A percentile compares a stretch with the other conserved stretches of the same genome.
Evolutionary conservation across 805 yeast species (phyloP).

Genomic region (Yamadazyma phyllophila): DNA sequence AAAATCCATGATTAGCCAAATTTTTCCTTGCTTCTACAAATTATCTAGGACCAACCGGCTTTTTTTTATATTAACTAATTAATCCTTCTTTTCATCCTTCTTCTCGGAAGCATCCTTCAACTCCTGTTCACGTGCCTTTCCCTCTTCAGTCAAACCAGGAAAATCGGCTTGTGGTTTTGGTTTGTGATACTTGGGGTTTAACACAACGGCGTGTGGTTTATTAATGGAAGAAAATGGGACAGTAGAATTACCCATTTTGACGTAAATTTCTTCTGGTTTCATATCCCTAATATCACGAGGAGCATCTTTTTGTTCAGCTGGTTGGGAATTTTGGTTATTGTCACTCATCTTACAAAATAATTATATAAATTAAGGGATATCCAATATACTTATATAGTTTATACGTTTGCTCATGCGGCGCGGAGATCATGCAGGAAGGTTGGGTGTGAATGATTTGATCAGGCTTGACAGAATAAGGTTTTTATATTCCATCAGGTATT

Average conservation of each 20-base stretch:
- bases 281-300: conserved; percentile 3
- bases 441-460: neutral
- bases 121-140: conserved; percentile 26
- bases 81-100: neutral
- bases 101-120: neutral
- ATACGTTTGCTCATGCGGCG: conserved; percentile 5
- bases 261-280: conserved; percentile 14
- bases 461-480: neutral
- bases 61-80: neutral
- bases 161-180: conserved; percentile 24
- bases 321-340: neutral
- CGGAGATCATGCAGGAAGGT: conserved; percentile 2
- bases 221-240: conserved; percentile 37
- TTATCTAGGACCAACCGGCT: too few species aligned
- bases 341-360: neutral
- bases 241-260: conserved; percentile 34
- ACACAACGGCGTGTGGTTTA: conserved; percentile 36
- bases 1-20: too few species aligned
- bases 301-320: neutral
- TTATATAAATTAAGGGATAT: neutral
- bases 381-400: neutral
- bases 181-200: conserved; percentile 23
- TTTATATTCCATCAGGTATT: too few species aligned
- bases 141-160: conserved; percentile 34
- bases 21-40: too few species aligned